These are phyloP conservation scores for Starmerella stellata DNA, from an alignment of 805 yeast species.

Conservation along the genomic window DNA sequence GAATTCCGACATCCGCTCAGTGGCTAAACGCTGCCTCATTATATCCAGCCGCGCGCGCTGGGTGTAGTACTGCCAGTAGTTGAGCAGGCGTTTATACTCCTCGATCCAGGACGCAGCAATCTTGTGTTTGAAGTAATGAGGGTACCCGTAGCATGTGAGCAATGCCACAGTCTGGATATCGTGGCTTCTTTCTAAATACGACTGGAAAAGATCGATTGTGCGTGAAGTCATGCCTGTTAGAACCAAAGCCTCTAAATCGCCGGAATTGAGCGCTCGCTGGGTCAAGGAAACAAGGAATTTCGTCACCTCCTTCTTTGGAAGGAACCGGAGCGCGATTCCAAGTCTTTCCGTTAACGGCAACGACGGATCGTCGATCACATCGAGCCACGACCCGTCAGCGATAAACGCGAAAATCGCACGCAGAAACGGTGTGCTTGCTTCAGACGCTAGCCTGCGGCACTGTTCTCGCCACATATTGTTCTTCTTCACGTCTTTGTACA, in stretches of 20 bases:
- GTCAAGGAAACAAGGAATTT: slow-evolving; percentile 54
- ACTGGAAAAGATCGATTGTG: slow-evolving; percentile 64
- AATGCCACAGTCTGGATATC: slow-evolving; percentile 87
- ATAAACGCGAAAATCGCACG: slow-evolving; percentile 85
- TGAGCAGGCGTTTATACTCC: slow-evolving; percentile 45
- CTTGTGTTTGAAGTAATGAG: slow-evolving; percentile 57
- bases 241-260: slow-evolving; percentile 80
- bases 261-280: slow-evolving; percentile 49
- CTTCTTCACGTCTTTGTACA: slow-evolving; percentile 35
- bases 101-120: slow-evolving; percentile 67
- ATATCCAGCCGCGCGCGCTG: slow-evolving; percentile 75
- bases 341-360: slow-evolving; percentile 73
- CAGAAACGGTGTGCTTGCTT: slow-evolving; percentile 71
- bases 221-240: slow-evolving; percentile 81
- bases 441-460: slow-evolving; percentile 75
- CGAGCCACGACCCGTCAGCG: slow-evolving; percentile 93
- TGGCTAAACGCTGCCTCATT: slow-evolving; percentile 38
- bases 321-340: slow-evolving; percentile 75
- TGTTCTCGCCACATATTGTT: slow-evolving; percentile 85
- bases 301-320: slow-evolving; percentile 58
- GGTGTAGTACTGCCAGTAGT: slow-evolving; percentile 67
- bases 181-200: slow-evolving; percentile 70
- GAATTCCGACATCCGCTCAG: background rate
- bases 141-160: slow-evolving; percentile 63
- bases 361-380: slow-evolving; percentile 75